Evolutionary conservation across 345 rosid species (phyloP).

Genomic region (Aquilaria yunnanensis): DNA sequence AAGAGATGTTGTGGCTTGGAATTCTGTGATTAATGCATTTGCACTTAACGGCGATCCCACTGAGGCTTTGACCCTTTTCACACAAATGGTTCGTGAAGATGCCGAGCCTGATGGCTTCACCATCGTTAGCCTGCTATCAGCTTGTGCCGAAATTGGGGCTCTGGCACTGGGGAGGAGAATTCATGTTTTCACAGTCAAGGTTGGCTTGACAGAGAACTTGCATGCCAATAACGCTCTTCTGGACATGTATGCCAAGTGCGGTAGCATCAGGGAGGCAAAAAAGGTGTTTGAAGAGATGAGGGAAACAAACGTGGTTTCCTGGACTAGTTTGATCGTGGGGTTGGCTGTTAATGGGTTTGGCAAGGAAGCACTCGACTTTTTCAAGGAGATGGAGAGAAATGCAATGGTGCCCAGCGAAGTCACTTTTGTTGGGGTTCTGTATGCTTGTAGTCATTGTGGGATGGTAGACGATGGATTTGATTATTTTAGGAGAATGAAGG

Average conservation of each 20-base stretch:
- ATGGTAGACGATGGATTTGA: constrained; percentile 69
- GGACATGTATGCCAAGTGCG: constrained; percentile 77
- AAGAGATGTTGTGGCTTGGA: constrained; percentile 86
- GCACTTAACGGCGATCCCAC: constrained; percentile 58
- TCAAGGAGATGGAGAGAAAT: constrained; percentile 43
- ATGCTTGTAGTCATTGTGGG: constrained; percentile 91
- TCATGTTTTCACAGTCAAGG: constrained; percentile 53
- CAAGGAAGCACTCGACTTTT: constrained; percentile 58
- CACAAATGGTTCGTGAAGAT: constrained; percentile 45
- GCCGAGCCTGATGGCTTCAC: constrained; percentile 77
- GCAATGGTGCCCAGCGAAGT: constrained; percentile 51
- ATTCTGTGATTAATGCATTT: constrained; percentile 81
- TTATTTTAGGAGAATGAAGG: constrained; percentile 58
- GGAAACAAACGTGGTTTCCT: constrained; percentile 60
- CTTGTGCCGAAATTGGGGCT: constrained; percentile 79
- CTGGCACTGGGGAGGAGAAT: constrained; percentile 60
- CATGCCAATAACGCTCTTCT: constrained; percentile 58
- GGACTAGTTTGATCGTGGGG: constrained; percentile 79
- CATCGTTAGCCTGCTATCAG: constrained; percentile 64
- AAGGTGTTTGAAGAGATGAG: constrained; percentile 51
- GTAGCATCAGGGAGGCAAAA: constrained; percentile 46
- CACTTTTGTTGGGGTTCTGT: constrained; percentile 75
- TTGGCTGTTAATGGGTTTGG: constrained; percentile 86
- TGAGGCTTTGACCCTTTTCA: constrained; percentile 54
- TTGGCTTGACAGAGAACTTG: constrained; percentile 40